Conservation (phyloP, 1,284 basidiomycete genomes). For the Sutorius eximius region DNA sequence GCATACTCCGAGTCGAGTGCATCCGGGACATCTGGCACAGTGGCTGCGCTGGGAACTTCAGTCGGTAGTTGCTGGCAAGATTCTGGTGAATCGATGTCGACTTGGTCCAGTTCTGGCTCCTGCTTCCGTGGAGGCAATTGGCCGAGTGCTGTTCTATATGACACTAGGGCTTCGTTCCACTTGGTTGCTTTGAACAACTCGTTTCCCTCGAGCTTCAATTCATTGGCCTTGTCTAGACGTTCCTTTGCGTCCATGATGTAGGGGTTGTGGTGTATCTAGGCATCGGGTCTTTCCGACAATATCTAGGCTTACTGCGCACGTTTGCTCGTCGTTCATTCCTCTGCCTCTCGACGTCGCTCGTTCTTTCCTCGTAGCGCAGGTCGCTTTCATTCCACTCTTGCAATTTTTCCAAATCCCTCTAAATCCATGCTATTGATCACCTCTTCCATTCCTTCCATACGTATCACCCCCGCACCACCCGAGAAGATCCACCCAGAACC, state of each 20-base stretch:
- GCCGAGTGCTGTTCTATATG: slow-evolving; percentile 60
- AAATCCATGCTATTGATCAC: slow-evolving; percentile 44
- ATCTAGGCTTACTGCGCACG: background rate
- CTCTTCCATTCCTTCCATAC: slow-evolving; percentile 60
- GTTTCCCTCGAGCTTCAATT: slow-evolving; percentile 62
- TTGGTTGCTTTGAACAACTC: slow-evolving; percentile 48
- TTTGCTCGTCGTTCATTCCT: slow-evolving; percentile 5
- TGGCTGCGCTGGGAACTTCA: slow-evolving; percentile 1
- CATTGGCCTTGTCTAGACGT: slow-evolving; percentile 50
- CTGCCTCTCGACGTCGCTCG: background rate
- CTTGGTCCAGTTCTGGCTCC: slow-evolving; percentile 12
- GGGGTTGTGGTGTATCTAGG: background rate
- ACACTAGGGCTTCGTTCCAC: slow-evolving; percentile 66
- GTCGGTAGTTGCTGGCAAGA: slow-evolving; percentile 21
- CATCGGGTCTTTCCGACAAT: slow-evolving; percentile 5
- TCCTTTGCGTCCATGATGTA: slow-evolving; percentile 35
- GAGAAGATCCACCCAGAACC: slow-evolving; percentile 52
- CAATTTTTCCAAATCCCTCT: slow-evolving; percentile 3
- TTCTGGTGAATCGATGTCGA: slow-evolving; percentile 11
- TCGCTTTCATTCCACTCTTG: slow-evolving; percentile 35
- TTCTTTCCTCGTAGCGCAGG: slow-evolving; percentile 44
- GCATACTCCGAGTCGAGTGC: slow-evolving; percentile 46
- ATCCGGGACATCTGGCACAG: slow-evolving; percentile 3
- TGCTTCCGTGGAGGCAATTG: slow-evolving; percentile 51
- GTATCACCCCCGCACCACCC: slow-evolving; percentile 63